A percentile compares a stretch with the other conserved stretches of the same genome.
Conservation (phyloP, 2,329 filamentous ascomycete species). For the Sclerotinia subarctica region DNA sequence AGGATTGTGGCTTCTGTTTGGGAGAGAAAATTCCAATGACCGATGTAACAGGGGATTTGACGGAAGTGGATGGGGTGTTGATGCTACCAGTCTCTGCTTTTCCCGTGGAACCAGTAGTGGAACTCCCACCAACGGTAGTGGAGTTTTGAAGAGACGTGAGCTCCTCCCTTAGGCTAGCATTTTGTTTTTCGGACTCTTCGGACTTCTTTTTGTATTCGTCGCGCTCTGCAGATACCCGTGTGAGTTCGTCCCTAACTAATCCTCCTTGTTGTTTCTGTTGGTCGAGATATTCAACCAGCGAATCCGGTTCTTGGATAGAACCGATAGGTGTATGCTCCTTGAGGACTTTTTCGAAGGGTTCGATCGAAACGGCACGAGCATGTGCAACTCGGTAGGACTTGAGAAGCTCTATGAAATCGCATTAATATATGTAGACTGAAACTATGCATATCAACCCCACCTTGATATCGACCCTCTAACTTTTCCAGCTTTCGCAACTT, state of each 20-base stretch:
- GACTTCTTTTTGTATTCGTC: conserved; percentile 76
- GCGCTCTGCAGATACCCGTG: conserved; percentile 77
- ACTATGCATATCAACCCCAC: conserved; percentile 45
- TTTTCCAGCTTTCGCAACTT: conserved; percentile 86
- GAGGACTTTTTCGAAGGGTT: conserved; percentile 86
- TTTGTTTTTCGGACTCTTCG: conserved; percentile 63
- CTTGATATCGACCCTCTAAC: conserved; percentile 81
- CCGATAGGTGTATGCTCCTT: conserved; percentile 90
- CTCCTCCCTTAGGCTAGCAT: conserved; percentile 62
- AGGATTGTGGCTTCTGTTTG: conserved; percentile 43
- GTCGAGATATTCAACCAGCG: conserved; percentile 84
- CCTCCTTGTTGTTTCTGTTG: conserved; percentile 82
- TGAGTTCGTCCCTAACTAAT: conserved; percentile 92
- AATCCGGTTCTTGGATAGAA: conserved; percentile 79
- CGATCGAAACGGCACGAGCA: conserved; percentile 78
- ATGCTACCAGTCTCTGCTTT: conserved; percentile 32
- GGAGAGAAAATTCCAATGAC: conserved; percentile 51
- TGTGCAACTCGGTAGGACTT: conserved; percentile 92
- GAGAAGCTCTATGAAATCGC: conserved; percentile 62
- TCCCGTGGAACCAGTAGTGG: conserved; percentile 22
- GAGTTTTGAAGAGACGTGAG: conserved; percentile 52
- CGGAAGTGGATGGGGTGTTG: conserved; percentile 38
- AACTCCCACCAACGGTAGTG: conserved; percentile 39
- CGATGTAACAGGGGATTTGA: conserved; percentile 48
- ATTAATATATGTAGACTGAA: conserved; percentile 23